Percentiles rank a stretch among this genome's conserved stretches.
These are phyloP conservation scores for Grosmannia serpens DNA, from an alignment of 2,329 filamentous ascomycete genomes.

Conservation along the genomic window DNA sequence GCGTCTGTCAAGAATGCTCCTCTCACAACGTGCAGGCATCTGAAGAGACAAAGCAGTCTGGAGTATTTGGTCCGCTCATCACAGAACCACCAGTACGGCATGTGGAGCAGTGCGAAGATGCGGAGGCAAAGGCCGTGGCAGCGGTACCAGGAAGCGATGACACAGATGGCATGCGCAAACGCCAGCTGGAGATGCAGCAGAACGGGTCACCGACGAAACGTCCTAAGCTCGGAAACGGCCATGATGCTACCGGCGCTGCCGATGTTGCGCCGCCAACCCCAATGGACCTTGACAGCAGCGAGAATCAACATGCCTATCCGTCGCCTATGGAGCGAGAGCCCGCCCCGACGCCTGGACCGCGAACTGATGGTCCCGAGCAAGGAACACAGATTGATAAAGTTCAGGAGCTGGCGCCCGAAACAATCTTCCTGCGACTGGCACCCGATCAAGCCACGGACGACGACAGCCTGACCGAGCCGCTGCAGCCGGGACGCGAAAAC, in stretches of 20 bases:
- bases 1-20: constrained; percentile 6
- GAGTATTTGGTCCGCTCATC: constrained; percentile 46
- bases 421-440: constrained; percentile 48
- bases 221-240: constrained; percentile 49
- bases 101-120: constrained; percentile 14
- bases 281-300: constrained; percentile 47
- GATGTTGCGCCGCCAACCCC: constrained; percentile 31
- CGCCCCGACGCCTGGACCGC: constrained; percentile 37
- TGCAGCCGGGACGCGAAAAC: constrained; percentile 28
- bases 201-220: constrained; percentile 50
- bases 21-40: constrained; percentile 35
- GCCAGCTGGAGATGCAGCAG: constrained; percentile 32
- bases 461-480: constrained; percentile 17
- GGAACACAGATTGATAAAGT: constrained; percentile 55
- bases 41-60: constrained; percentile 32
- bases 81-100: constrained; percentile 27
- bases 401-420: constrained; percentile 45
- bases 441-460: constrained; percentile 26
- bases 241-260: constrained; percentile 35
- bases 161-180: constrained; percentile 37
- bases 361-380: constrained; percentile 51
- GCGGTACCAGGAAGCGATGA: constrained; percentile 18
- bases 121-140: constrained; percentile 3
- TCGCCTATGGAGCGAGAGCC: constrained; percentile 50
- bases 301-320: constrained; percentile 49